These are phyloP conservation scores for Pseudonitzschia multiseries DNA, from an alignment of 108 stramenopile species.

Conservation along the genomic window DNA sequence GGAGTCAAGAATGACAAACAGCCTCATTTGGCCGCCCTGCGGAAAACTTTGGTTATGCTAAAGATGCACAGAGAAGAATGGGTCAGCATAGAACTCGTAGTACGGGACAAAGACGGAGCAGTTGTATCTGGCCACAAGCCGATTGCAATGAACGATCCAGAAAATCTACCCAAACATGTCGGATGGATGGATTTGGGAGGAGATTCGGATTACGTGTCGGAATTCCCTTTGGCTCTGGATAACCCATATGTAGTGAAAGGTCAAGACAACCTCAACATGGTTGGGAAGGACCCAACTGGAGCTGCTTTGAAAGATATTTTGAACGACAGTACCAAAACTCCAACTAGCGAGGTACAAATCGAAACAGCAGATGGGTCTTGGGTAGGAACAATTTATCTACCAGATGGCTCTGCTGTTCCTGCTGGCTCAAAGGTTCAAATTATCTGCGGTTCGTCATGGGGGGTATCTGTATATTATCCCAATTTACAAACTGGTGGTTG, in stretches of 20 bases:
- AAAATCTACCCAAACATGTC: background rate
- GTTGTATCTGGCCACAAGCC: background rate
- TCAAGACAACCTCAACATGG: background rate
- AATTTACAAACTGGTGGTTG: background rate
- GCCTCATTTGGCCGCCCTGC: slow-evolving; percentile 1
- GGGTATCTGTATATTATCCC: background rate
- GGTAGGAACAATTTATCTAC: background rate
- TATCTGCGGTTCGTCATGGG: background rate
- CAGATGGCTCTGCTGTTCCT: background rate
- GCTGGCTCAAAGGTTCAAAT: background rate
- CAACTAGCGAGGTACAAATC: background rate
- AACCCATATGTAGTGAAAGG: background rate
- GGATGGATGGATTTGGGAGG: slow-evolving; percentile 1
- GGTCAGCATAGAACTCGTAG: background rate
- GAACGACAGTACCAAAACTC: background rate
- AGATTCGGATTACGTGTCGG: background rate
- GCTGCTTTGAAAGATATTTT: background rate
- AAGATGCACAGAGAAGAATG: background rate
- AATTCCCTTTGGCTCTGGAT: background rate
- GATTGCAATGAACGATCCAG: slow-evolving; percentile 6
- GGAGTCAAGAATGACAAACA: background rate
- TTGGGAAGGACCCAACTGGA: background rate
- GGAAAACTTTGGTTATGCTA: slow-evolving; percentile 5
- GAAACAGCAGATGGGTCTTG: slow-evolving; percentile 6
- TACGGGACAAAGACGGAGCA: background rate